Evolutionary conservation across 2,329 filamentous ascomycete species (phyloP), one percentile per base, ranked within the genome.

Genomic region (Didymella segeticola): DNA sequence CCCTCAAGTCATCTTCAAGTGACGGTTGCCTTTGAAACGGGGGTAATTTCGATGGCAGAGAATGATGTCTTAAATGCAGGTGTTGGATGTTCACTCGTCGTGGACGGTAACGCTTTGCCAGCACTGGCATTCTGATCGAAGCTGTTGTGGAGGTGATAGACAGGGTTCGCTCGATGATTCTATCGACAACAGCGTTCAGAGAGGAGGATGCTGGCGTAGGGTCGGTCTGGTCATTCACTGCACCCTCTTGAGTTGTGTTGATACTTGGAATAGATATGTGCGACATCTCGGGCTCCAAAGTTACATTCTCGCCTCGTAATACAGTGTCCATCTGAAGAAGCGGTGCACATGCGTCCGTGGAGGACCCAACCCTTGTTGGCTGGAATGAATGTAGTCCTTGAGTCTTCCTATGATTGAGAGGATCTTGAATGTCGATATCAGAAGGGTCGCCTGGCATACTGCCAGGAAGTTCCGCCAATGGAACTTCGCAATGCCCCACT

Each of bases 381-480:
- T n/a, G n/a, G n/a, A n/a, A n/a, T n/a, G 17, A 20, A 10, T 37
- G 33, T 11, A 19, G 22, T 20, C 17, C 22, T 22, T 17, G 19
- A 37, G 33, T 22, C 33, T 11, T 37, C 22, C 9, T 4, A 37
- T 15, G 8, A 3, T 11, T 20, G 11, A 4, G 9, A 11, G 14
- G 3, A 15, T 23, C 33, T 22, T 12, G 33, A n/a, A 14, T 11
- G 19, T 11, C 11, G 2, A 19, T 20, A 11, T 14, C 9, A 2
- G 22, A 8, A 15, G 66, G 41, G 38, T 69, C 62, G 29, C 60
- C 60, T 15, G 68, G 68, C 5, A 57, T 69, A 42, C 68, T 68
- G 31, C 68, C 68, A n/a, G 62, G 63, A 27, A 71, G 60, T 34
- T 71, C 68, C 2, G 56, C 56, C 5, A 60, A 65, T 17, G 36